Evolutionary conservation across 345 rosid genomes (phyloP), one percentile per base, ranked within the genome.

Genomic region (Populus nigra): DNA sequence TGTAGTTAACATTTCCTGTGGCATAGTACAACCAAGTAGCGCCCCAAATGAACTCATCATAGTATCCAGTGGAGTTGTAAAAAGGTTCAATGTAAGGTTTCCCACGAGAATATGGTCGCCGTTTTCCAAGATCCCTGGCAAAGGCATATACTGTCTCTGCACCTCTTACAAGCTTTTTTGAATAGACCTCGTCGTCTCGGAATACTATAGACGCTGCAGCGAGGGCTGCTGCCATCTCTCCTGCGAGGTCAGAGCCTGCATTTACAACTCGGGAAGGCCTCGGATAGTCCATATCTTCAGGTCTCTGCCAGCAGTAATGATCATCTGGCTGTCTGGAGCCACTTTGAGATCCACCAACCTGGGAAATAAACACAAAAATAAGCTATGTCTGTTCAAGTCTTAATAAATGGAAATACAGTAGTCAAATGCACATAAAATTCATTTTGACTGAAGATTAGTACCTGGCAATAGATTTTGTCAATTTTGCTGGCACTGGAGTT

Each of bases 21-120:
- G 98, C 98, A 57, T 88, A 92, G 84, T 91, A 92, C 76, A 94
- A 33, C 98, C 97, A 94, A 1, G 96, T 85, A 11, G 91, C 88
- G 0, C 91, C 91, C 98, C 98, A 92, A 90, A 94, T 91, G 76
- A 89, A 87, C 82, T 94, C 98, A 41, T 92, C 97, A 31, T 65
- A 92, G 76, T 92, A 89, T 20, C 96, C 91, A 0, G 86, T 83
- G 22, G 98, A 94, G 81, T 94, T 94, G 72, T 94, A 94, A 82
- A 53, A 90, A 12, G 88, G 88, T 49, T 81, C 86, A 27, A 84
- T 72, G 66, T 35, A 78, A 16, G 81, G 79, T 25, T 91, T 83
- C 7, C 93, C 92, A 0, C 81, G 79, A 5, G 86, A 86, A 57
- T 92, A 92, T 7, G 83, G 5, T 0, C 38, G 73, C 20, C 98